A percentile compares a stretch with the other conserved stretches of the same genome.
phyloP scores from a whole-genome alignment of 352 stramenopile species.

The Phytophthora fragariaefolia region DNA sequence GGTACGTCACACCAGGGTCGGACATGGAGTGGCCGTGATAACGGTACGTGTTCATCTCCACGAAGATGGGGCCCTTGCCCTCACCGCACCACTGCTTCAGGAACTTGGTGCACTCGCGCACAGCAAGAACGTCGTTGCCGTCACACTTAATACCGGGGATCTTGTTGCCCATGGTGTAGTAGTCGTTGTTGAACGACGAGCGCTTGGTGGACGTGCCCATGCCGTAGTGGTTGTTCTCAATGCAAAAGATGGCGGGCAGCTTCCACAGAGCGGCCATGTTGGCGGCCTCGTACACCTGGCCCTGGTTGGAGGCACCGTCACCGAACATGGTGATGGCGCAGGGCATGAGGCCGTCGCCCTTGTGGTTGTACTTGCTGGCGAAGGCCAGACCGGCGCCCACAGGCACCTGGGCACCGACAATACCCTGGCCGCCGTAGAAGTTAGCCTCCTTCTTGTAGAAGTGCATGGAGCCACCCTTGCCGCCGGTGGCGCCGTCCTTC shows the following conservation, averaged over 20 bases:
- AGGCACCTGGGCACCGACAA: conserved; percentile 98
- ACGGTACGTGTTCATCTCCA: conserved; percentile 99
- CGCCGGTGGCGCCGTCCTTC: conserved; percentile 87
- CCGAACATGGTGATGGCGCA: conserved; percentile 98
- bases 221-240: conserved; percentile 99
- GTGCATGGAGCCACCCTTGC: conserved; percentile 99
- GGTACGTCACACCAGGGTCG: conserved; percentile 99
- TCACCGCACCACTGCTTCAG: conserved; percentile 95
- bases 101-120: conserved; percentile 97
- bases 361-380: conserved; percentile 98
- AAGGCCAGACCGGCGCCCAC: conserved; percentile 98
- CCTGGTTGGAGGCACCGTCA: conserved; percentile 99
- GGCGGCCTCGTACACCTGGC: conserved; percentile 97
- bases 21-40: conserved; percentile 99
- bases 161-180: conserved; percentile 99
- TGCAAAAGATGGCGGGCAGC: conserved; percentile 99
- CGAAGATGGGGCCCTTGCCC: conserved; percentile 99
- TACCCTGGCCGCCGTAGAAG: conserved; percentile 98
- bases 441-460: conserved; percentile 99
- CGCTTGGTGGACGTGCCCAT: conserved; percentile 99
- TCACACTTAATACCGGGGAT: conserved; percentile 99
- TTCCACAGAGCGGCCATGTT: conserved; percentile 99
- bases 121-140: conserved; percentile 99
- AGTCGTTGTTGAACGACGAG: conserved; percentile 97
- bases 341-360: conserved; percentile 88